Percentiles rank a stretch among this genome's conserved stretches.
phyloP scores from a whole-genome alignment of 2,329 filamentous ascomycete species.

The Calonectria honghensis region DNA sequence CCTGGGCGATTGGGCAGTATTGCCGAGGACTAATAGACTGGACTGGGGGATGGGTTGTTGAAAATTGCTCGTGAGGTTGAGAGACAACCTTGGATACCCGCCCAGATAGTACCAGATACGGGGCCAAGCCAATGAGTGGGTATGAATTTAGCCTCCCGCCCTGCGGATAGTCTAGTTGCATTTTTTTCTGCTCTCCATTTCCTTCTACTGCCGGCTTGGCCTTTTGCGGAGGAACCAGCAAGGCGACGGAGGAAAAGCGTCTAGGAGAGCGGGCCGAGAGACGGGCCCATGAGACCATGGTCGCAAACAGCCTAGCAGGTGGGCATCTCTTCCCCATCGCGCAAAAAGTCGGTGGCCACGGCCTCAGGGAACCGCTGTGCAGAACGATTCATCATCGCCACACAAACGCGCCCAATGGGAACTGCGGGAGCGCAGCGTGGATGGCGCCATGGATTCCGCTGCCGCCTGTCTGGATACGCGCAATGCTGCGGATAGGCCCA shows the following conservation, averaged over 20 bases:
- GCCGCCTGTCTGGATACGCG: constrained; percentile 14
- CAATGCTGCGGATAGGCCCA: constrained; percentile 24
- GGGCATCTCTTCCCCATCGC: constrained; percentile 14
- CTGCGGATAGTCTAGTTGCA: constrained; percentile 21
- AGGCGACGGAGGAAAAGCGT: neutral
- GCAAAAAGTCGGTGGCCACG: constrained; percentile 30
- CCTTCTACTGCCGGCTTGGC: neutral
- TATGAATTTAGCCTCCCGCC: constrained; percentile 16
- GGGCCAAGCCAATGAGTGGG: constrained; percentile 1
- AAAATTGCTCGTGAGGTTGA: constrained; percentile 13
- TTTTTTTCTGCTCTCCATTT: neutral
- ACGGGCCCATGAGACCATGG: constrained; percentile 18
- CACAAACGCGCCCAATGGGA: constrained; percentile 33
- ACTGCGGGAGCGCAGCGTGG: constrained; percentile 11
- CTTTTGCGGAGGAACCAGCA: constrained; percentile 1
- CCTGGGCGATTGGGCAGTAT: constrained; percentile 24
- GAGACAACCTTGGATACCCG: neutral
- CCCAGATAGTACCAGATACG: neutral
- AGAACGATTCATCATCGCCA: constrained; percentile 31
- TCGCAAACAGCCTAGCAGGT: constrained; percentile 29
- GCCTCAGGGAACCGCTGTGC: constrained; percentile 14
- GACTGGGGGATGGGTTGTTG: neutral
- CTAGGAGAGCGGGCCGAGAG: constrained; percentile 16
- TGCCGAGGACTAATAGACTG: constrained; percentile 21
- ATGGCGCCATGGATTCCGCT: constrained; percentile 9